Base-by-base conservation (phyloP, 495 filamentous ascomycete genomes). In the Coniosporium apollinis region DNA sequence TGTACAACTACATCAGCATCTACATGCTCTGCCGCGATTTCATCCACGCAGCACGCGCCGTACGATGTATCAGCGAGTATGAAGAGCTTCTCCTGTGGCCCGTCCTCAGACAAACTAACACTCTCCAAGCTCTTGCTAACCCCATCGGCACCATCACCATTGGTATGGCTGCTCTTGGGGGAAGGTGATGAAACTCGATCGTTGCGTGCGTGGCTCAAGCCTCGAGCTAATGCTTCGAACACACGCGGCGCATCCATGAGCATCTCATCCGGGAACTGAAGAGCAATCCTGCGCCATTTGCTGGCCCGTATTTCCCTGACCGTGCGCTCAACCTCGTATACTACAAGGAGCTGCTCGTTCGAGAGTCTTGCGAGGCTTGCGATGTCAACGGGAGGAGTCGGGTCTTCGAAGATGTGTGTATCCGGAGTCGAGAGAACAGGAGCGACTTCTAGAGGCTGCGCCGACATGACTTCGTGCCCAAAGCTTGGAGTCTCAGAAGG, bases 31-130 rank as follows among this genome's bases (percentile, higher is more conserved):
- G 91, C 89, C 1, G 89, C 91, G 30, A 96, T 78, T 56, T 99
- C 89, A 43, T 99, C 89, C 33, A 94, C 85, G 52, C 89, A 99
- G 60, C 89, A 99, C 3, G 86, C 72, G 29, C 89, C 87, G 56
- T 96, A 99, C 1, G 86, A 94, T 6, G 89, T 96, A 54, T 99
- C 89, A 21, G 79, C 89, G 25, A 99, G 66, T 41, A 99, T 91
- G 46, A 76, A 89, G 18, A 94, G 63, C 42, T 67, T 71, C 26
- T 65, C 62, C 17, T 62, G 48, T 19, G 41, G 39, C 8, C 48
- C 47, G 13, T 54, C 42, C 0, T 45, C 30, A 11, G 37, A 19
- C 5, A 21, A n/a, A 5, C 16, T 29, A 6, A 19, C 18, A 17
- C 35, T 42, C n/a, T 57, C 48, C 15, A 49, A 37, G 17, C 30